Evolutionary conservation across 176 grass and related monocot genomes (phyloP), one percentile per base, ranked within the genome.

Genomic region (Calamus simplicifolius): DNA sequence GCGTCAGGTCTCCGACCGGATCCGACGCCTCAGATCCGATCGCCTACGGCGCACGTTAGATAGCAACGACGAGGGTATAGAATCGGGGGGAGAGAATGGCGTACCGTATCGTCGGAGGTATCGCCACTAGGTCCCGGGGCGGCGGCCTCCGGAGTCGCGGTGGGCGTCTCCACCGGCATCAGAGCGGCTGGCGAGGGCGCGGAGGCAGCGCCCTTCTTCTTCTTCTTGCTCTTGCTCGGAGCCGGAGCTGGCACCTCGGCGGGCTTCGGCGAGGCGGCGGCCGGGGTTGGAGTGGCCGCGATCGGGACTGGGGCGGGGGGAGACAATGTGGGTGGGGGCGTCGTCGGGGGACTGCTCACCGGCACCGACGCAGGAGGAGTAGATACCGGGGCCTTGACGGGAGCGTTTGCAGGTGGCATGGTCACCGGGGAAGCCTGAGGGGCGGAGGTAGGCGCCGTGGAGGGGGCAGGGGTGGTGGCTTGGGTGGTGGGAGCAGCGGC

Each of bases 181-280:
- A 50, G 61, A 7, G 19, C 23, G 48, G 19, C 10, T 48, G 62
- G 62, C 5, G 62, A 48, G 5, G 62, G 62, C 16, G 61, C 61
- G 61, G 38, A 21, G n/a, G 16, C 25, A 2, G 21, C 1, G 23
- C 2, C 26, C 35, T 4, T 10, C 48, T 4, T 10, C 48, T 65
- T 63, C 38, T 63, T 65, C 62, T 52, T 65, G 25, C 25, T 65
- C 62, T 65, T 65, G 62, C 62, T 65, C 49, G 62, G 62, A 23
- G 62, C 62, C 4, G 62, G 62, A 4, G 38, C 61, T 4, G 29
- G 38, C 16, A 28, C 23, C 4, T 19, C n/a, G 15, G 25, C 5
- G 4, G 62, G 49, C 16, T 19, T 62, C 59, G 29, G 59, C n/a
- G 59, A 30, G 14, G 59, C 30, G 6, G 59, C 28, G 0, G 58